Base-by-base conservation (phyloP, 1,139 yeast genomes). In the Arxiozyma telluris region DNA sequence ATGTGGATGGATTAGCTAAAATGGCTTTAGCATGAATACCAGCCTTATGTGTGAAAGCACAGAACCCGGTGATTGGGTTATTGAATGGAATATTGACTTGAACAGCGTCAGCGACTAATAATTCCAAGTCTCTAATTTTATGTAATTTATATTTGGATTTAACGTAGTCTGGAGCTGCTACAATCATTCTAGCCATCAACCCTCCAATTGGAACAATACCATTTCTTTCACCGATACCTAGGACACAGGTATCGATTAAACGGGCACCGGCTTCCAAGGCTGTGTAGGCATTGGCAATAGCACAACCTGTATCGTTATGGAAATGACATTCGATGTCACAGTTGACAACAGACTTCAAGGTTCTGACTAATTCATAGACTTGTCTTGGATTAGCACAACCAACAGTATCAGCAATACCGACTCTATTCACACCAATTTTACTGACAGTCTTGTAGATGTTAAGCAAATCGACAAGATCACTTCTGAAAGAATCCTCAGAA, bases 341-440 rank as follows among this genome's bases (percentile, higher is more conserved):
- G 44, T 90, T 85, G 50, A 93, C 98, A 51, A 91, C 96, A 17
- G 91, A 83, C 76, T 85, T 87, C 72, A 93, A 83, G 48, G 98
- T 93, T 71, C 94, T 84, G 60, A 93, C 95, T 67, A 93, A 82
- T 75, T 93, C 98, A 72, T 91, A 93, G 56, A 93, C 98, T 75
- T 93, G 98, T 77, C 98, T 84, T 67, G 98, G 98, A 77, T 91
- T 93, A 59, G 98, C 98, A 72, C 98, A 88, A 51, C 98, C 98
- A 58, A 93, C 98, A 50, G 98, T 93, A 74, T 93, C 98, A 59
- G 98, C 98, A 75, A 93, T 93, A 78, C 98, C 98, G 54, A 93
- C 97, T 76, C 98, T 85, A 79, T 93, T 90, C 55, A 93, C 98
- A 67, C 98, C 98, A 64, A 93, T 90, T 79, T 90, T 88, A 77